These are phyloP conservation scores for Agrocybe pediades DNA, from an alignment of 768 basidiomycete genomes.

Conservation along the genomic window DNA sequence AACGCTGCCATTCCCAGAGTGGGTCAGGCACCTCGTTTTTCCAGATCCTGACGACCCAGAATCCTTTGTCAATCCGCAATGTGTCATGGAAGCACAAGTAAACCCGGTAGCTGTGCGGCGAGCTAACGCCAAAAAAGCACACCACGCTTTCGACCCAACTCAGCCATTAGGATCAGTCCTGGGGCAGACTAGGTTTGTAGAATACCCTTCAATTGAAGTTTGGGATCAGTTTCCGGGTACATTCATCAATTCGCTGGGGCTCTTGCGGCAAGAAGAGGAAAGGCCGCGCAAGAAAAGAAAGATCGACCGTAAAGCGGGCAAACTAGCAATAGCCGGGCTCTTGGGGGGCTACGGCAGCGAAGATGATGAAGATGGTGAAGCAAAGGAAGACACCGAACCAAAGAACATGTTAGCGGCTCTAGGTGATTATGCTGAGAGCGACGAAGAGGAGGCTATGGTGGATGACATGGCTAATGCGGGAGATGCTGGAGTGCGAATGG, in stretches of 20 bases:
- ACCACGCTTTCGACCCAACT: conserved; percentile 58
- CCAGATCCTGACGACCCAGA: conserved; percentile 59
- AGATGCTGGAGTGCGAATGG: not conserved
- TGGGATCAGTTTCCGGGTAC: conserved; percentile 69
- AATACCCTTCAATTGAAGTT: conserved; percentile 83
- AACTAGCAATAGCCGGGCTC: conserved; percentile 51
- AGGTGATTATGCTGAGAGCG: conserved; percentile 53
- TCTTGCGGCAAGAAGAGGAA: conserved; percentile 38
- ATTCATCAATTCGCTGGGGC: conserved; percentile 57
- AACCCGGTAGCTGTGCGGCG: conserved; percentile 30
- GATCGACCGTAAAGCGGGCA: conserved; percentile 51
- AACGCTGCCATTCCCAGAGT: conserved; percentile 41
- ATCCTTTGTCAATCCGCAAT: conserved; percentile 56
- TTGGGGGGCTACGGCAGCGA: conserved; percentile 52
- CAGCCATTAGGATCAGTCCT: conserved; percentile 50
- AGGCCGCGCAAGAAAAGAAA: conserved; percentile 56
- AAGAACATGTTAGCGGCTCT: conserved; percentile 40
- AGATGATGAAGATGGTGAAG: conserved; percentile 30
- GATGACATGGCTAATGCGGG: too few relatives aligned
- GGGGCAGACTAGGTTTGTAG: conserved; percentile 68
- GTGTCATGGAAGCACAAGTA: conserved; percentile 54
- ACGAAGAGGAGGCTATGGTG: conserved; percentile 40
- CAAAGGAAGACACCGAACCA: conserved; percentile 4
- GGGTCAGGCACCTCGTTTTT: conserved; percentile 55
- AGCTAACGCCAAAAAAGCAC: conserved; percentile 35